Base-by-base conservation (phyloP, 2,329 filamentous ascomycete species). In the Aspergillus ibericus region DNA sequence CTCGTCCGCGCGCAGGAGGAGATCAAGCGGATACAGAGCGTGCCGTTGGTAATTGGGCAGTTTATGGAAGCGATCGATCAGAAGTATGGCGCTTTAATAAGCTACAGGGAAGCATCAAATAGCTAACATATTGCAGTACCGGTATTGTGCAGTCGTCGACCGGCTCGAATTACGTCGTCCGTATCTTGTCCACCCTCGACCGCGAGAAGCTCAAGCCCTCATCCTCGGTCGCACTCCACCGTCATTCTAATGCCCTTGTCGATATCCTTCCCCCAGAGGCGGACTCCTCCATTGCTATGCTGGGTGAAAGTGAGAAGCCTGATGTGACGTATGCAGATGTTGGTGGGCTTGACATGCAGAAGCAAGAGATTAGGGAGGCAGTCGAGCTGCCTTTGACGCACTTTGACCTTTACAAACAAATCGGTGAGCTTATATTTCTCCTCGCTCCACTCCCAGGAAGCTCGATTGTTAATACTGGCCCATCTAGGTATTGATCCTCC, bases 11-110 rank as follows among this genome's bases (percentile, higher is more conserved):
- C 95, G 68, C 95, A 99, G 77, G 95, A 99, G 78, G 95, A 99
- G 82, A 99, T 99, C 82, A 99, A 99, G 83, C 88, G 95, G 66
- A 99, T 99, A 76, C 95, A 99, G 81, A 97, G 92, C 77, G 95
- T 99, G 55, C 95, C 95, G 27, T 81, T 99, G 62, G 95, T 99
- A 63, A 99, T 99, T 75, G 95, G 95, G 61, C 95, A 99, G 79
- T 99, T 99, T 75, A 99, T 99, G 95, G 95, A 99, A 80, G 95
- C 95, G 56, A 99, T 99, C 74, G 95, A 99, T 77, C 95, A 99
- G 80, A 99, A 97, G 92, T 96, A 84, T 76, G 85, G 60, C 52
- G 22, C 32, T 13, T 48, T 36, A 25, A 50, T 48, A 44, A 15
- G 53, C 47, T 15, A 22, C 55, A 3, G 55, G 38, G 5, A 38